Evolutionary conservation across 495 filamentous ascomycete species (phyloP).

Genomic region (Penicillium turbatum): DNA sequence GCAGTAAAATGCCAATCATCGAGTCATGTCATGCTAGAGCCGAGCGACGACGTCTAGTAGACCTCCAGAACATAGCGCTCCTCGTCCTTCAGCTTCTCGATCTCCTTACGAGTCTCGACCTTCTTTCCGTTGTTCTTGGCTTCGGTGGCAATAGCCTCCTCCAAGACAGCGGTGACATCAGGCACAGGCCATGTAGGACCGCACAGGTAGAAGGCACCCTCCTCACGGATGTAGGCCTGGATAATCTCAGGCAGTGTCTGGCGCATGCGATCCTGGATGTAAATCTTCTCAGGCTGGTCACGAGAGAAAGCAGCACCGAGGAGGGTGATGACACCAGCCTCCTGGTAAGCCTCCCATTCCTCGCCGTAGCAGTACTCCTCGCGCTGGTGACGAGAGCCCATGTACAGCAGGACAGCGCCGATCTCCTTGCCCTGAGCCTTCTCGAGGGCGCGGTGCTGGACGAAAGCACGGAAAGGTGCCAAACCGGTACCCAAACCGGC

Average conservation of each 20-base stretch:
- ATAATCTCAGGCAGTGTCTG: constrained; percentile 81
- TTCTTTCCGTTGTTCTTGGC: constrained; percentile 67
- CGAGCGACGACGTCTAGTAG: constrained; percentile 52
- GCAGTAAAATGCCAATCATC: constrained; percentile 19
- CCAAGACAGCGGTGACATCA: constrained; percentile 89
- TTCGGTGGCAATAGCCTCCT: constrained; percentile 84
- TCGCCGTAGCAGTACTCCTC: constrained; percentile 99
- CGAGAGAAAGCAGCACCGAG: constrained; percentile 93
- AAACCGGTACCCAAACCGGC: constrained; percentile 97
- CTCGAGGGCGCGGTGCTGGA: constrained; percentile 96
- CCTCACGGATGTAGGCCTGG: constrained; percentile 80
- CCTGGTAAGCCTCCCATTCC: constrained; percentile 98
- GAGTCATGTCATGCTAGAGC: constrained; percentile 13
- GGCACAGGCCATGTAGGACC: constrained; percentile 98
- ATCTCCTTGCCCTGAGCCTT: constrained; percentile 93
- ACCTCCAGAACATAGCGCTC: constrained; percentile 94
- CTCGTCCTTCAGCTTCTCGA: constrained; percentile 93
- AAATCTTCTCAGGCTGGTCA: constrained; percentile 97
- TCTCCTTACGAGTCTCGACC: constrained; percentile 86
- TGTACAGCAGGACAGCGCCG: constrained; percentile 88
- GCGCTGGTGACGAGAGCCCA: constrained; percentile 92
- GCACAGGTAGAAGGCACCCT: constrained; percentile 93
- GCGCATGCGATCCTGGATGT: constrained; percentile 98
- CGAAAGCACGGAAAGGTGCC: constrained; percentile 95
- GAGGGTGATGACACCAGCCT: constrained; percentile 90